Conservation (phyloP, 2,329 filamentous ascomycete genomes). For the Colletotrichum tanaceti region DNA sequence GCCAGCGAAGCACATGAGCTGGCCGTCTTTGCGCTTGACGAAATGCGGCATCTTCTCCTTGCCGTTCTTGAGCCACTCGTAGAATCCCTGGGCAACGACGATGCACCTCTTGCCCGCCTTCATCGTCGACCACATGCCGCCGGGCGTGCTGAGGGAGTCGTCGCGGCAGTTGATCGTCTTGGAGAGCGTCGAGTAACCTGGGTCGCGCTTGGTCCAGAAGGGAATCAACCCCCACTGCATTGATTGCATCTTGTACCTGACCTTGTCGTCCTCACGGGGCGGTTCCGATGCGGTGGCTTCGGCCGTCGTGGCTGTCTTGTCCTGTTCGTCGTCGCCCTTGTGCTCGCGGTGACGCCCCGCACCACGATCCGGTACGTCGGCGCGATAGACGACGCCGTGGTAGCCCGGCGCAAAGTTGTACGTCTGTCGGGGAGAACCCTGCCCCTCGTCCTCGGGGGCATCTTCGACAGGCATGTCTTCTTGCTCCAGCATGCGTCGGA, state of each 20-base stretch:
- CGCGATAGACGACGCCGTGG: constrained; percentile 86
- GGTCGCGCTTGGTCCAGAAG: constrained; percentile 89
- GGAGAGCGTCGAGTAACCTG: constrained; percentile 80
- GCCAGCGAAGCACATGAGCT: constrained; percentile 89
- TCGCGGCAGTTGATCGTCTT: constrained; percentile 96
- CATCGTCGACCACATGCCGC: constrained; percentile 93
- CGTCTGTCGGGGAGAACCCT: constrained; percentile 72
- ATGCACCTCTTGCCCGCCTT: constrained; percentile 90
- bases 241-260: constrained; percentile 83
- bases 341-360: constrained; percentile 54
- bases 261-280: constrained; percentile 45
- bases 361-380: constrained; percentile 73
- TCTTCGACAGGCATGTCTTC: constrained; percentile 79
- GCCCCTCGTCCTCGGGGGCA: constrained; percentile 75
- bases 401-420: constrained; percentile 96
- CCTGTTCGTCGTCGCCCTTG: constrained; percentile 26
- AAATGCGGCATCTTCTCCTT: constrained; percentile 90
- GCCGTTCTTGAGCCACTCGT: constrained; percentile 89
- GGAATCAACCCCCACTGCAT: constrained; percentile 98
- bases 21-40: constrained; percentile 82
- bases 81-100: constrained; percentile 91
- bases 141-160: constrained; percentile 80
- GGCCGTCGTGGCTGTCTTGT: neutral
- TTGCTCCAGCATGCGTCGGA: constrained; percentile 78
- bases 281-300: constrained; percentile 42